These are phyloP conservation scores for Chenopodium formosanum DNA, from an alignment of 148 eudicot genomes.

Conservation along the genomic window DNA sequence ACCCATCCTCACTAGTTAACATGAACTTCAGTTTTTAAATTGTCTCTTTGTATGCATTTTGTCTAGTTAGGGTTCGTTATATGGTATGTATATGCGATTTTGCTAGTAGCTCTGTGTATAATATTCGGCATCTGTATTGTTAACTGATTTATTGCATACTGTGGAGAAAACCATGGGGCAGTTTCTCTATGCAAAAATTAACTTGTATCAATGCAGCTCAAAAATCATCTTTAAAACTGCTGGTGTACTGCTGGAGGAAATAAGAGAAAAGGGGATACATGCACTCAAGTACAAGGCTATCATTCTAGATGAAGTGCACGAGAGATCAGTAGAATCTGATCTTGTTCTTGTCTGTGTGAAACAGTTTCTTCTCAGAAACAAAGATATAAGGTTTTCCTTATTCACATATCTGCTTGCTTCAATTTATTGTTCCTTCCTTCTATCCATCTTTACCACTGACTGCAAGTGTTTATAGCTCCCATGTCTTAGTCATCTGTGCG, in stretches of 20 bases:
- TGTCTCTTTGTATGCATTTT: background rate
- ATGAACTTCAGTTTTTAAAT: background rate
- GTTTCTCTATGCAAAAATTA: background rate
- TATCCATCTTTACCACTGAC: background rate
- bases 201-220: slow-evolving; percentile 45
- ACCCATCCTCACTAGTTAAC: background rate
- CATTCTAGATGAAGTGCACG: slow-evolving; percentile 97
- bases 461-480: slow-evolving; percentile 1
- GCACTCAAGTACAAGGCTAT: slow-evolving; percentile 92
- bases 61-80: slow-evolving; percentile 7
- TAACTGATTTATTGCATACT: background rate
- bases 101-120: background rate
- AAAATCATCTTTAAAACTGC: slow-evolving; percentile 91
- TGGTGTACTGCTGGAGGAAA: slow-evolving; percentile 90
- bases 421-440: slow-evolving; percentile 3
- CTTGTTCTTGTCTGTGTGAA: slow-evolving; percentile 93
- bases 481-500: background rate
- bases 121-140: background rate
- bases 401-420: background rate
- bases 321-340: slow-evolving; percentile 97
- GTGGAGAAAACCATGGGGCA: background rate
- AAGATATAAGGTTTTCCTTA: slow-evolving; percentile 58
- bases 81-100: slow-evolving; percentile 4
- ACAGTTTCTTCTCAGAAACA: slow-evolving; percentile 73
- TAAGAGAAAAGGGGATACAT: slow-evolving; percentile 79